A percentile compares a stretch with the other conserved stretches of the same genome.
Conservation (phyloP, 805 yeast species). For the Wickerhamiella brachini region DNA sequence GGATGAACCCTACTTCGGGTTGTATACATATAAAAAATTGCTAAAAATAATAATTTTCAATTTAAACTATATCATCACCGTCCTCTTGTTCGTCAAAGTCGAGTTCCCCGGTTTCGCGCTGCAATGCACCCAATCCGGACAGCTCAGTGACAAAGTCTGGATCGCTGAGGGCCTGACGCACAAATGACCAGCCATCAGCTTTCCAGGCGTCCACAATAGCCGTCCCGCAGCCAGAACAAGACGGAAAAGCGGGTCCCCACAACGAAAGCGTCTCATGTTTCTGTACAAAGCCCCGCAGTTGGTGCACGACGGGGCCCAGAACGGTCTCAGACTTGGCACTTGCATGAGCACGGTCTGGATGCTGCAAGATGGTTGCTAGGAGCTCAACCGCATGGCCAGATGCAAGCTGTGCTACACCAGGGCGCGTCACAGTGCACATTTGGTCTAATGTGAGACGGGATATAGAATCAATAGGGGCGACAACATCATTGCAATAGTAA, state of each 20-base stretch:
- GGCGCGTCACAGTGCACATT: conserved; percentile 97
- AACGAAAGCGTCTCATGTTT: conserved; percentile 51
- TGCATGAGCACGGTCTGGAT: conserved; percentile 37
- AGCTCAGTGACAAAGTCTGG: conserved; percentile 55
- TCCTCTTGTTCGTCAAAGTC: conserved; percentile 30
- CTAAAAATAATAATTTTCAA: conserved; percentile 1
- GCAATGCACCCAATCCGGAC: conserved; percentile 68
- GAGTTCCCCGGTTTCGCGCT: conserved; percentile 51
- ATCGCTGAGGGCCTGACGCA: conserved; percentile 53
- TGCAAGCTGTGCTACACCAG: conserved; percentile 87
- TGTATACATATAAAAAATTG: not conserved
- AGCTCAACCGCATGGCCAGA: conserved; percentile 78
- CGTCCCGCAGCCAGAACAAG: conserved; percentile 79
- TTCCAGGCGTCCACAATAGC: conserved; percentile 40
- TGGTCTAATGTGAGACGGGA: conserved; percentile 84
- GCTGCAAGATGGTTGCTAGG: conserved; percentile 59
- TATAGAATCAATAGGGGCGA: conserved; percentile 84
- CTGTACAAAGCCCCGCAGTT: conserved; percentile 73
- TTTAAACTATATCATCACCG: conserved; percentile 6
- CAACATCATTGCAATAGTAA: conserved; percentile 90
- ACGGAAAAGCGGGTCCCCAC: conserved; percentile 54
- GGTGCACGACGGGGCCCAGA: conserved; percentile 75
- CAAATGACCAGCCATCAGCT: conserved; percentile 66
- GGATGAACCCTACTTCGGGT: not conserved
- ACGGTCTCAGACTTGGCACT: conserved; percentile 28